A percentile compares a stretch with the other conserved stretches of the same genome.
These are phyloP conservation scores for Suillus fuscotomentosus DNA, from an alignment of 768 basidiomycete genomes.

Conservation along the genomic window DNA sequence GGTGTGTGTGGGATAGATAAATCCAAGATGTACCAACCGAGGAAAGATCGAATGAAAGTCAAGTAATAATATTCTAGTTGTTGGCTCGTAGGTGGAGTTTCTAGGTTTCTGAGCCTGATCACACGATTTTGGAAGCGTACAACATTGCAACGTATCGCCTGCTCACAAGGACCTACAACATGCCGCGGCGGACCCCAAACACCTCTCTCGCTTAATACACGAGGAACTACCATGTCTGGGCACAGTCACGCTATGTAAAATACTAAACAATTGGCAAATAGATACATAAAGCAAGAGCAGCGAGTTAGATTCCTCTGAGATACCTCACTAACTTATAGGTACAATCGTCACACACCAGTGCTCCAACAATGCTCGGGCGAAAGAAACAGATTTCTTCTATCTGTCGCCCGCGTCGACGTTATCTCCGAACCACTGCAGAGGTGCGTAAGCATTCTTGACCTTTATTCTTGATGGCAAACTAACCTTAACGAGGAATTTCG, in stretches of 20 bases:
- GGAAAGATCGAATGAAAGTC: neutral
- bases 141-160: slow-evolving; percentile 5
- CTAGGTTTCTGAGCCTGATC: slow-evolving; percentile 3
- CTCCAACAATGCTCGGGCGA: slow-evolving; percentile 2
- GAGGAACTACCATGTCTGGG: neutral
- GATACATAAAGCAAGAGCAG: neutral
- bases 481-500: slow-evolving; percentile 55
- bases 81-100: neutral
- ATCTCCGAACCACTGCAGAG: slow-evolving; percentile 29
- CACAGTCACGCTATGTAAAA: neutral
- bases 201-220: neutral
- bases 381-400: neutral
- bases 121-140: slow-evolving; percentile 2
- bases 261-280: neutral
- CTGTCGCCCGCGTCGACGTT: slow-evolving; percentile 19
- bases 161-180: slow-evolving; percentile 6
- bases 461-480: slow-evolving; percentile 5
- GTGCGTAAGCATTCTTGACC: neutral
- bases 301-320: neutral
- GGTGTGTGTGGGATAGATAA: neutral
- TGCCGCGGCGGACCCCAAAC: slow-evolving; percentile 1
- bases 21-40: neutral
- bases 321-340: neutral
- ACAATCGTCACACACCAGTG: slow-evolving; percentile 1
- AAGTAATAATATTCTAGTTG: neutral